Conservation (phyloP, 805 yeast genomes). For the Saccharomycopsis fibuligera region DNA sequence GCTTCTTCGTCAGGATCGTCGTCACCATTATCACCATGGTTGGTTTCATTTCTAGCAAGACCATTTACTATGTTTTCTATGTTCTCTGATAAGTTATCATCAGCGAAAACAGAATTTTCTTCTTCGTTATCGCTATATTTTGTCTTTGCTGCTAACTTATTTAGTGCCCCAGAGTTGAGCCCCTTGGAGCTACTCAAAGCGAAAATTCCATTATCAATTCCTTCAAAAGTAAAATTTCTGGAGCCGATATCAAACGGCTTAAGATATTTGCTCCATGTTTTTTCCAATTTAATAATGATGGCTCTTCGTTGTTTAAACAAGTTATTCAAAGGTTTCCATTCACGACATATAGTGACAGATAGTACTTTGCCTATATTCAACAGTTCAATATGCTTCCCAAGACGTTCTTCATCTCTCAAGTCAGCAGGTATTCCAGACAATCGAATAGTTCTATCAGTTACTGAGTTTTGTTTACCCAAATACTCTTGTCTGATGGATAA, state of each 20-base stretch:
- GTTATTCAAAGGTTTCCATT: constrained; percentile 72
- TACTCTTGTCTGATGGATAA: constrained; percentile 73
- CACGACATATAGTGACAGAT: constrained; percentile 72
- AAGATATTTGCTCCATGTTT: constrained; percentile 64
- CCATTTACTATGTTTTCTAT: constrained; percentile 7
- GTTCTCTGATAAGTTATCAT: constrained; percentile 1
- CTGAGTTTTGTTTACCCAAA: constrained; percentile 78
- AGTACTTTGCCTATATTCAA: constrained; percentile 77
- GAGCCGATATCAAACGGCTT: constrained; percentile 30
- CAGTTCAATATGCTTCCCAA: constrained; percentile 69
- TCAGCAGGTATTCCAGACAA: constrained; percentile 85
- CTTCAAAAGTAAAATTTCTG: constrained; percentile 12
- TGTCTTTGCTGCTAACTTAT: neutral
- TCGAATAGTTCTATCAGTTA: constrained; percentile 87
- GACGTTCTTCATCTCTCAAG: constrained; percentile 60
- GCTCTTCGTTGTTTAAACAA: constrained; percentile 54
- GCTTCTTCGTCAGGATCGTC: constrained; percentile 17
- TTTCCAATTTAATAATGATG: constrained; percentile 55
- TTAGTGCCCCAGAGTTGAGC: no score
- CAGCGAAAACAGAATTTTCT: constrained; percentile 3
- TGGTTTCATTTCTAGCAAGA: neutral
- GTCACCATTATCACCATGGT: neutral
- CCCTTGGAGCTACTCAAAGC: constrained; percentile 9
- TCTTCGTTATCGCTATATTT: neutral
- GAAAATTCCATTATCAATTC: constrained; percentile 13